Conservation (phyloP, 2,329 filamentous ascomycete genomes). For the Trichophyton benhamiae region DNA sequence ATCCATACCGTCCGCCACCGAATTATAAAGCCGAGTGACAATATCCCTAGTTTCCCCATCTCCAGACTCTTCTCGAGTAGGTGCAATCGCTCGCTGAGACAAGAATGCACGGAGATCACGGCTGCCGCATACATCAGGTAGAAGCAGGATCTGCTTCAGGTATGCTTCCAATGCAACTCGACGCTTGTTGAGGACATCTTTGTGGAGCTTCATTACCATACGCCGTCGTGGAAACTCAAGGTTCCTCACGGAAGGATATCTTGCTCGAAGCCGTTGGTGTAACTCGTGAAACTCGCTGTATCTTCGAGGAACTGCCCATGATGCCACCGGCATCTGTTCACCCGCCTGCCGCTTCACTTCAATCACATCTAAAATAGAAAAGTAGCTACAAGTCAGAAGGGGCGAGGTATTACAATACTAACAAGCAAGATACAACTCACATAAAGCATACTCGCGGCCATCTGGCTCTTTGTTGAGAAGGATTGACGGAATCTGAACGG, state of each 20-base stretch:
- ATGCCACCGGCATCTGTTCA: slow-evolving; percentile 91
- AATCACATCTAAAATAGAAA: slow-evolving; percentile 54
- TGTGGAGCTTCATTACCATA: slow-evolving; percentile 92
- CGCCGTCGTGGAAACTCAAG: slow-evolving; percentile 86
- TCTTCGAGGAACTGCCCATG: slow-evolving; percentile 81
- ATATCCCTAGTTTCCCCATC: slow-evolving; percentile 64
- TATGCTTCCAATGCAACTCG: slow-evolving; percentile 75
- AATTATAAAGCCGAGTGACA: slow-evolving; percentile 89
- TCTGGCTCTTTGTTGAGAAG: slow-evolving; percentile 87
- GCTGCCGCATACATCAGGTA: slow-evolving; percentile 89
- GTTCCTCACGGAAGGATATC: slow-evolving; percentile 76
- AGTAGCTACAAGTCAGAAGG: background rate
- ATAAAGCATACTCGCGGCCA: slow-evolving; percentile 84
- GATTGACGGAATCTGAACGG: slow-evolving; percentile 79
- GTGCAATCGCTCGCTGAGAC: slow-evolving; percentile 69
- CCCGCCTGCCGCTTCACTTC: slow-evolving; percentile 84
- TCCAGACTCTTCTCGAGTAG: slow-evolving; percentile 45
- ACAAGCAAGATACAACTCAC: slow-evolving; percentile 30
- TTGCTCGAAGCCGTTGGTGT: slow-evolving; percentile 71
- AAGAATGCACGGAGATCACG: slow-evolving; percentile 84
- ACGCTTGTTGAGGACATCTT: slow-evolving; percentile 86
- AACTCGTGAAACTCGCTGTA: slow-evolving; percentile 97
- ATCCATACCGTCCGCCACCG: slow-evolving; percentile 94
- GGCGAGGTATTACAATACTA: background rate
- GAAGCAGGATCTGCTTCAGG: slow-evolving; percentile 62